Evolutionary conservation across 257 asterid genomes (phyloP).

Genomic region (Asclepias syriaca): DNA sequence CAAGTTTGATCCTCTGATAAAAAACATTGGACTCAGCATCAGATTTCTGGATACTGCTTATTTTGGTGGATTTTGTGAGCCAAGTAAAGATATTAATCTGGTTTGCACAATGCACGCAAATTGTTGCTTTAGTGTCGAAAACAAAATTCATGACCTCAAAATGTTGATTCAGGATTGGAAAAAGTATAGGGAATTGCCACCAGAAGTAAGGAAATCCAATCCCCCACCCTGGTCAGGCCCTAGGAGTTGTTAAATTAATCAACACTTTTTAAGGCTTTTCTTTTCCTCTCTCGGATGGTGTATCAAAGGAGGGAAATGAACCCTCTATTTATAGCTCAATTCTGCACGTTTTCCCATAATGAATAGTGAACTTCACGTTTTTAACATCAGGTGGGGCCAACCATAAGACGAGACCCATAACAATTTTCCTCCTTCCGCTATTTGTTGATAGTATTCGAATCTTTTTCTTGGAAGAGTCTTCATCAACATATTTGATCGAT

Average conservation of each 20-base stretch:
- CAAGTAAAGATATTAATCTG: constrained; percentile 38
- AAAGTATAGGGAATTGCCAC: constrained; percentile 19
- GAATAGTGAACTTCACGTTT: too few relatives aligned
- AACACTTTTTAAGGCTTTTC: too few relatives aligned
- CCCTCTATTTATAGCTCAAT: too few relatives aligned
- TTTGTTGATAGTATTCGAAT: too few relatives aligned
- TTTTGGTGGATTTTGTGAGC: constrained; percentile 66
- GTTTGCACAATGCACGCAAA: constrained; percentile 68
- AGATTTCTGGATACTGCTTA: constrained; percentile 46
- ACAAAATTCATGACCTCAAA: constrained; percentile 50
- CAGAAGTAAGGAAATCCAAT: neutral
- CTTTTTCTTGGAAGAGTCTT: too few relatives aligned
- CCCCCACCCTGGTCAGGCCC: neutral
- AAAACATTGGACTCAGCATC: constrained; percentile 33
- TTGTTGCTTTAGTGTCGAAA: constrained; percentile 50
- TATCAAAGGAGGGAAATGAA: too few relatives aligned
- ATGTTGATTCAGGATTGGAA: constrained; percentile 52
- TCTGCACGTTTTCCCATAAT: too few relatives aligned
- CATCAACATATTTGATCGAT: too few relatives aligned
- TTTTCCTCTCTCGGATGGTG: too few relatives aligned
- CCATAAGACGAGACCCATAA: too few relatives aligned
- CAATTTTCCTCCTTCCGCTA: too few relatives aligned
- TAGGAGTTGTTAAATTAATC: neutral
- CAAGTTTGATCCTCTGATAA: constrained; percentile 29
- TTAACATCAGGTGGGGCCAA: too few relatives aligned